Evolutionary conservation across 148 eudicot species (phyloP), one percentile per base, ranked within the genome.

Genomic region (Dysphania ambrosioides): DNA sequence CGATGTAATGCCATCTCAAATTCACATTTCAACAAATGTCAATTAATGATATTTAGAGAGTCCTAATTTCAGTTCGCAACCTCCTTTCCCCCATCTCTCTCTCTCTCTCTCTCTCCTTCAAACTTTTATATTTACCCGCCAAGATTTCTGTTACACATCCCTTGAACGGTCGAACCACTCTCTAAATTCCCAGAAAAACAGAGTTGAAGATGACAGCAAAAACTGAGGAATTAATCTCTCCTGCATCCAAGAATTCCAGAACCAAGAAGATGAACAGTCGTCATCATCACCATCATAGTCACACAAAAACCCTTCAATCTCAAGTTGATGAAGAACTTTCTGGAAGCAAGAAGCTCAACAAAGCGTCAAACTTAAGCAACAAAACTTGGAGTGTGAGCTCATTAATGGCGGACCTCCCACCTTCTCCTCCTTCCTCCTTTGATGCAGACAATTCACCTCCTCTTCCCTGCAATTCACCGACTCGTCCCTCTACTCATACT

Each of bases 401-500:
- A 31, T 42, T 79, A 38, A 74, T 69, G 70, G 71, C 64, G 12
- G 72, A 66, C 7, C 56, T 71, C 0, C 79, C 72, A 44, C 61
- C 61, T 4, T 26, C 74, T 34, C 72, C 80, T 30, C 72, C 80
- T 30, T 38, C 73, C 18, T 64, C 80, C 3, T 12, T 67, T 67
- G 5, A 66, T 47, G 53, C n/a, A n/a, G n/a, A n/a, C n/a, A n/a
- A n/a, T n/a, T n/a, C n/a, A n/a, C n/a, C n/a, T n/a, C 42, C 42
- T 11, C 32, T 13, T 34, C 6, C 9, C 29, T 8, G 18, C 13
- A 55, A 40, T 12, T 60, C 73, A 8, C 72, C 74, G 4, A 6
- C 31, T 8, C 83, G 80, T 6, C 34, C 70, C 59, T 80, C 80
- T 29, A 63, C n/a, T n/a, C n/a, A n/a, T n/a, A n/a, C 69, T 34